These are phyloP conservation scores for Clarireedia paspali DNA, from an alignment of 2,329 filamentous ascomycete species.

Conservation along the genomic window DNA sequence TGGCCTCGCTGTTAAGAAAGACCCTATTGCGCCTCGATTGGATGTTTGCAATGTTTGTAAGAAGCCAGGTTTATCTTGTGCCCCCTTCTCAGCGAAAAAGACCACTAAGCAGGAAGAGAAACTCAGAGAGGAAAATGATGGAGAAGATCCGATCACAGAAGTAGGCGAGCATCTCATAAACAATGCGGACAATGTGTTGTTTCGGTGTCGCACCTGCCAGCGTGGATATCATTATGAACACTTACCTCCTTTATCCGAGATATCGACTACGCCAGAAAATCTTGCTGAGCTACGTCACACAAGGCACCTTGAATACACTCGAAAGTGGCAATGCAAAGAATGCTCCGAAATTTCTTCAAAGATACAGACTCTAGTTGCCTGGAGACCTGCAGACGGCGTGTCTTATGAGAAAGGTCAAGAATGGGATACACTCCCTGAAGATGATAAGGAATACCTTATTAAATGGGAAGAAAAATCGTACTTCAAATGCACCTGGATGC, in stretches of 20 bases:
- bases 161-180: slow-evolving; percentile 62
- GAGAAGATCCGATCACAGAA: slow-evolving; percentile 64
- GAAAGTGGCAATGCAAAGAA: slow-evolving; percentile 73
- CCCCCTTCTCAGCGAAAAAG: slow-evolving; percentile 64
- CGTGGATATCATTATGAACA: slow-evolving; percentile 81
- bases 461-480: slow-evolving; percentile 83
- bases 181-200: slow-evolving; percentile 68
- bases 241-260: slow-evolving; percentile 44
- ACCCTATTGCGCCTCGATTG: slow-evolving; percentile 60
- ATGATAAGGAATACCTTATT: slow-evolving; percentile 84
- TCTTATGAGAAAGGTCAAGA: slow-evolving; percentile 45
- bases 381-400: slow-evolving; percentile 63
- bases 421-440: slow-evolving; percentile 54
- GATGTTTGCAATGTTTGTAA: slow-evolving; percentile 66
- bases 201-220: slow-evolving; percentile 71
- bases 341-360: slow-evolving; percentile 60
- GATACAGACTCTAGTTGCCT: slow-evolving; percentile 75
- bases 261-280: slow-evolving; percentile 31
- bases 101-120: slow-evolving; percentile 77
- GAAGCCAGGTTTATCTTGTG: slow-evolving; percentile 58
- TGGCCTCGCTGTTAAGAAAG: slow-evolving; percentile 58
- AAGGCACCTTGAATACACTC: slow-evolving; percentile 63
- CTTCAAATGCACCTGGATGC: slow-evolving; percentile 76
- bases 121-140: slow-evolving; percentile 68
- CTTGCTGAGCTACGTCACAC: slow-evolving; percentile 47